A percentile compares a stretch with the other conserved stretches of the same genome.
These are phyloP conservation scores for Lasiodiplodia sp. DNA, from an alignment of 2,329 filamentous ascomycete genomes.

Conservation along the genomic window DNA sequence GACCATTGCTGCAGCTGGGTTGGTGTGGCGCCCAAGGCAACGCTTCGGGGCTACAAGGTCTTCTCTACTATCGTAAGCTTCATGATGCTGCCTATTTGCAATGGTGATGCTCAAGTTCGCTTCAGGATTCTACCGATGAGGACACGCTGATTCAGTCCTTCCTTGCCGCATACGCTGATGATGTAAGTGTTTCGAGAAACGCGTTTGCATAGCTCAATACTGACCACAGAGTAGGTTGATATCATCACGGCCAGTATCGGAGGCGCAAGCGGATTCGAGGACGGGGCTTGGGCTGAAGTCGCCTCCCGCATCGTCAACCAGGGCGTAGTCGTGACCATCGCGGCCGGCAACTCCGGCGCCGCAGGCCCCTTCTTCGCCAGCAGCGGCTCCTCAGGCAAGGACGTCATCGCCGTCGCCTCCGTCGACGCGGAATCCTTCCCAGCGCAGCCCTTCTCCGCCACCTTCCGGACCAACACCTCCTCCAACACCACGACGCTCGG, in stretches of 20 bases:
- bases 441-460: slow-evolving; percentile 43
- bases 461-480: slow-evolving; percentile 40
- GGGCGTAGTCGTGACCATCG: slow-evolving; percentile 59
- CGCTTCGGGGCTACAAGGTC: slow-evolving; percentile 56
- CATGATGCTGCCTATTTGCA: slow-evolving; percentile 66
- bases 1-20: slow-evolving; percentile 50
- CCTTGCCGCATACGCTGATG: slow-evolving; percentile 47
- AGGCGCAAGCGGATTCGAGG: slow-evolving; percentile 43
- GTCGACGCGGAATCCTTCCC: slow-evolving; percentile 49
- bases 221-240: slow-evolving; percentile 57
- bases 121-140: slow-evolving; percentile 2
- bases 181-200: slow-evolving; percentile 63
- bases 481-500: slow-evolving; percentile 34
- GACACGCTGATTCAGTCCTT: slow-evolving; percentile 48
- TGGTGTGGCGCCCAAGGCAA: slow-evolving; percentile 18
- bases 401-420: slow-evolving; percentile 56
- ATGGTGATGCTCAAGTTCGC: slow-evolving; percentile 42
- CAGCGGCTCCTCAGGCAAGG: slow-evolving; percentile 51
- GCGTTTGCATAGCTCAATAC: slow-evolving; percentile 51
- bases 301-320: slow-evolving; percentile 52
- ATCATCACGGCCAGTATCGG: slow-evolving; percentile 50
- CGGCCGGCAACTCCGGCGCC: slow-evolving; percentile 61
- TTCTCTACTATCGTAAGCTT: slow-evolving; percentile 62
- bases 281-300: slow-evolving; percentile 50
- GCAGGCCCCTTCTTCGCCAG: slow-evolving; percentile 57